phyloP scores from a whole-genome alignment of 1,284 basidiomycete species.

The Pterula multifida region DNA sequence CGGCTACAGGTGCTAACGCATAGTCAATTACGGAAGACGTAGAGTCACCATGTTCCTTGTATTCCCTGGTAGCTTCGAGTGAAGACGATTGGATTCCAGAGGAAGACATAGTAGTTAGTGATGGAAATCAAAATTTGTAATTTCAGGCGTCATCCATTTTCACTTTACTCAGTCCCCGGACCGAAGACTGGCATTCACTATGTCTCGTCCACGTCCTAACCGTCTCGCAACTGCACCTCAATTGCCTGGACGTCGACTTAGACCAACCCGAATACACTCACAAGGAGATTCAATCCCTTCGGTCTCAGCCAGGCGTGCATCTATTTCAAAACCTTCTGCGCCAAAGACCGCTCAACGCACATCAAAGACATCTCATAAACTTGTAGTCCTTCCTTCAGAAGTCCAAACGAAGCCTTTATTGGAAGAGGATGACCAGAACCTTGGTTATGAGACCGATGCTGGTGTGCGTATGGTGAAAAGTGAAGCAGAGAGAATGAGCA shows the following conservation, averaged over 20 bases:
- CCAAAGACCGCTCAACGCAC: constrained; percentile 56
- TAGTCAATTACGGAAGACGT: constrained; percentile 31
- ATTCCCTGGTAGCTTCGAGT: constrained; percentile 32
- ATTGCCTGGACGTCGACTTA: not conserved
- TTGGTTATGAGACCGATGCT: constrained; percentile 54
- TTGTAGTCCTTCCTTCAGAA: constrained; percentile 83
- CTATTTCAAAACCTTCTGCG: constrained; percentile 24
- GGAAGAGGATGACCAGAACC: constrained; percentile 33
- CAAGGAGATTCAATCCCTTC: not conserved
- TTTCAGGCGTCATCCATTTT: not conserved
- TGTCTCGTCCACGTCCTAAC: not conserved
- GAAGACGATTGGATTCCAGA: constrained; percentile 38
- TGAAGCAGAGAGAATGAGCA: constrained; percentile 71
- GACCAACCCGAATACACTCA: not conserved
- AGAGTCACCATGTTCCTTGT: constrained; percentile 35
- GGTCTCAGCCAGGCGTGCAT: constrained; percentile 9
- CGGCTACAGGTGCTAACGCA: constrained; percentile 21
- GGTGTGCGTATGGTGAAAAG: constrained; percentile 61
- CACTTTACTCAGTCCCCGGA: not conserved
- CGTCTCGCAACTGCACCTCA: not conserved
- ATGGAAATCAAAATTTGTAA: not conserved
- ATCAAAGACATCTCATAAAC: constrained; percentile 86
- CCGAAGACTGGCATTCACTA: not conserved
- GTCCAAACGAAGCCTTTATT: constrained; percentile 79
- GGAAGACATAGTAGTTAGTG: not conserved